A percentile compares a stretch with the other conserved stretches of the same genome.
These are phyloP conservation scores for Ophiorrhiza pumila DNA, from an alignment of 257 asterid species.

Conservation along the genomic window DNA sequence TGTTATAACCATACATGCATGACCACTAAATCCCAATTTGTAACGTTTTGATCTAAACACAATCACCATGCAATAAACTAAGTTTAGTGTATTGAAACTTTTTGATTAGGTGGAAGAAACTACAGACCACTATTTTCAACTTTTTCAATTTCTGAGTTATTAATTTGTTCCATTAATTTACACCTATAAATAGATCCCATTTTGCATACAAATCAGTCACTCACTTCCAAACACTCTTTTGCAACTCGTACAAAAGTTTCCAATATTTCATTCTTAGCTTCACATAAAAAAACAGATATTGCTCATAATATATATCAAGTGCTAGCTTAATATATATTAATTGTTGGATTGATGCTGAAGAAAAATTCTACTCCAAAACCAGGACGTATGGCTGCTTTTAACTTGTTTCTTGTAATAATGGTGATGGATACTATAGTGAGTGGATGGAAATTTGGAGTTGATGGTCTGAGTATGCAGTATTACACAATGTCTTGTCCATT, in stretches of 20 bases:
- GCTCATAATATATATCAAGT: too few relatives aligned
- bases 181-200: slow-evolving; percentile 13
- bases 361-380: background rate
- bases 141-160: slow-evolving; percentile 4
- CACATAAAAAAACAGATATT: background rate
- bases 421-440: slow-evolving; percentile 27
- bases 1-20: background rate
- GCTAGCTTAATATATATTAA: background rate
- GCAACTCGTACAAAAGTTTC: background rate
- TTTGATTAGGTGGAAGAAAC: slow-evolving; percentile 20
- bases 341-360: background rate
- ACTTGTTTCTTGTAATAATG: slow-evolving; percentile 27
- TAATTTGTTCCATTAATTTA: slow-evolving; percentile 3
- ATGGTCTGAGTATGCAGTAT: slow-evolving; percentile 66
- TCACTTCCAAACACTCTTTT: background rate
- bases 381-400: slow-evolving; percentile 29
- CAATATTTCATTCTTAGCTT: background rate
- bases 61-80: slow-evolving; percentile 32
- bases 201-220: background rate
- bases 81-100: slow-evolving; percentile 15
- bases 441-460: slow-evolving; percentile 33
- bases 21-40: slow-evolving; percentile 12
- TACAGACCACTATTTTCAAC: slow-evolving; percentile 24
- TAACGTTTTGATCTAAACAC: slow-evolving; percentile 7
- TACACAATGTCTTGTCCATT: slow-evolving; percentile 64